Evolutionary conservation across 106 monocot genomes (phyloP).

Genomic region (Acorus calamus): DNA sequence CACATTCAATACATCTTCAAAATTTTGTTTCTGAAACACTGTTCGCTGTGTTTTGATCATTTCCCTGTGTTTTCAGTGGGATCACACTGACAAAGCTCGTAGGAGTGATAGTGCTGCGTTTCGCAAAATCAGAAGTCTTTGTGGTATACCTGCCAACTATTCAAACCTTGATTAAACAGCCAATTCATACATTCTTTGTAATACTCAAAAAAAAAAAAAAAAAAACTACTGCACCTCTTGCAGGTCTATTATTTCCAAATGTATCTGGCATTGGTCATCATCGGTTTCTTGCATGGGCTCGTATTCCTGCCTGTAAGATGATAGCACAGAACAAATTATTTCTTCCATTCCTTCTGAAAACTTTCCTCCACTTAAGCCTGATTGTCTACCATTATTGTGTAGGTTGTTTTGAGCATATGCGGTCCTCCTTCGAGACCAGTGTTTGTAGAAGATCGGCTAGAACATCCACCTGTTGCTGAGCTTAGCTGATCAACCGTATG

Average conservation of each 20-base stretch:
- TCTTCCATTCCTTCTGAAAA: no score
- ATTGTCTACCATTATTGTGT: slow-evolving; percentile 1
- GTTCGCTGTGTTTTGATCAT: background rate
- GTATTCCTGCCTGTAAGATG: slow-evolving; percentile 82
- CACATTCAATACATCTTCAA: no score
- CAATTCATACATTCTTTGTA: background rate
- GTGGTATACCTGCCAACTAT: slow-evolving; percentile 37
- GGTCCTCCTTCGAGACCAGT: slow-evolving; percentile 56
- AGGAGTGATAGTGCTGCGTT: slow-evolving; percentile 82
- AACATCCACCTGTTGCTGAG: no score
- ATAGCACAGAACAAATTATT: no score
- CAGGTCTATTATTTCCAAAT: slow-evolving; percentile 98
- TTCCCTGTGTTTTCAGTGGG: slow-evolving; percentile 43
- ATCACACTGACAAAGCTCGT: slow-evolving; percentile 95
- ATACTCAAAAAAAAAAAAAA: background rate
- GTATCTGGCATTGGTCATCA: slow-evolving; percentile 82
- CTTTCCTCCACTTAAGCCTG: background rate
- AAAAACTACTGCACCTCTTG: background rate
- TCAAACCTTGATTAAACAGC: background rate
- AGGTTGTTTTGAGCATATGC: slow-evolving; percentile 90
- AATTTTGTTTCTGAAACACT: background rate
- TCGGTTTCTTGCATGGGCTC: slow-evolving; percentile 91
- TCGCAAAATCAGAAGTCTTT: slow-evolving; percentile 86
- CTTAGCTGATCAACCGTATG: no score
- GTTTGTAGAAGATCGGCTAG: slow-evolving; percentile 4